Conservation (phyloP, 2,329 filamentous ascomycete species). For the Alternaria tenuissima region DNA sequence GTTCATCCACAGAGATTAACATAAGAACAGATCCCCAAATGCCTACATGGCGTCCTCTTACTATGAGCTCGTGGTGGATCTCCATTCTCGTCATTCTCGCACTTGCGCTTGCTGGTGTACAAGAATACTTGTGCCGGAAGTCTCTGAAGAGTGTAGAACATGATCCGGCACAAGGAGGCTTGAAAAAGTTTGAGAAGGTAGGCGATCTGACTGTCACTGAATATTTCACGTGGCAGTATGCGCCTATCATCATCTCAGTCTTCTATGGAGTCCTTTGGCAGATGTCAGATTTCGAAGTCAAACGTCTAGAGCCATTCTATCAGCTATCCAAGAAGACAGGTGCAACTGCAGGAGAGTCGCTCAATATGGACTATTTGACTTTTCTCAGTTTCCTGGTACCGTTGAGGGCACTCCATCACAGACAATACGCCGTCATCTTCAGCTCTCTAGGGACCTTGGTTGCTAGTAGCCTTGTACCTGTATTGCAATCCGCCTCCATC, state of each 20-base stretch:
- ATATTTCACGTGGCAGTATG: conserved; percentile 52
- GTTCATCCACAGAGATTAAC: conserved; percentile 6
- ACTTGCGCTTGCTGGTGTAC: conserved; percentile 43
- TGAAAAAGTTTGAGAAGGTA: conserved; percentile 16
- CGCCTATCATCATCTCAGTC: conserved; percentile 57
- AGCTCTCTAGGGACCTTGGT: conserved; percentile 71
- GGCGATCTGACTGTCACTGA: conserved; percentile 37
- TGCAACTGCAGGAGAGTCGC: conserved; percentile 58
- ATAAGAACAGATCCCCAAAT: conserved; percentile 44
- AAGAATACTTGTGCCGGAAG: conserved; percentile 45
- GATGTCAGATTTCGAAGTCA: conserved; percentile 60
- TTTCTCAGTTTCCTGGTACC: conserved; percentile 72
- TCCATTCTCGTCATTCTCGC: conserved; percentile 45
- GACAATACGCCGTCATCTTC: conserved; percentile 73
- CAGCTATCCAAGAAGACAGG: conserved; percentile 49
- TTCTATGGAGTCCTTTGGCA: conserved; percentile 60
- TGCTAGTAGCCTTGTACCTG: conserved; percentile 73
- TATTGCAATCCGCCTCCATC: conserved; percentile 57
- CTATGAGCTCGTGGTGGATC: conserved; percentile 51
- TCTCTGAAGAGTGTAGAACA: no score
- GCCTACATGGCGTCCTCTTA: conserved; percentile 51
- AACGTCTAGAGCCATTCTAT: conserved; percentile 61
- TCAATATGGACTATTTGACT: conserved; percentile 79
- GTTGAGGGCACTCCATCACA: conserved; percentile 66
- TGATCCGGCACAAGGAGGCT: no score